phyloP scores from a whole-genome alignment of 2,329 filamentous ascomycete species.

The Aphanocladium album region DNA sequence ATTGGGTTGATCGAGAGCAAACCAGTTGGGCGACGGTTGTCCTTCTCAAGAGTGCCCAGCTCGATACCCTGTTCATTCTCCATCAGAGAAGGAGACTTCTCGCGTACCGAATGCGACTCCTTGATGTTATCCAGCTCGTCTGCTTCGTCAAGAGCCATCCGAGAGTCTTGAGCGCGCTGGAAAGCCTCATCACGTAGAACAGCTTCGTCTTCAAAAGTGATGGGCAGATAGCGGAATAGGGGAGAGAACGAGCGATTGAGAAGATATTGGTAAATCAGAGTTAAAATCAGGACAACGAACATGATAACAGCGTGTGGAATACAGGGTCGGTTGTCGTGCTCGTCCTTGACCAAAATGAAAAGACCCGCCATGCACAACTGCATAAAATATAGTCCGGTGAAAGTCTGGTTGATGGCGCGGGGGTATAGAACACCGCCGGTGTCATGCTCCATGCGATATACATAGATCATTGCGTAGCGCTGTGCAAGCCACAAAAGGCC shows the following conservation, averaged over 20 bases:
- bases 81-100: constrained; percentile 24
- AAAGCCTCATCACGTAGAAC: constrained; percentile 88
- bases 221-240: constrained; percentile 81
- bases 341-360: constrained; percentile 72
- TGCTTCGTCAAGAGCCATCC: constrained; percentile 58
- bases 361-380: constrained; percentile 84
- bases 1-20: constrained; percentile 37
- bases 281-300: constrained; percentile 69
- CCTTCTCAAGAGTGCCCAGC: constrained; percentile 33
- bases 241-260: constrained; percentile 81
- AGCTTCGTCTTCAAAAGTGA: constrained; percentile 93
- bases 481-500: constrained; percentile 88
- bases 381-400: constrained; percentile 92
- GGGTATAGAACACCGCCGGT: constrained; percentile 92
- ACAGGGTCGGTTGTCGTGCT: constrained; percentile 51
- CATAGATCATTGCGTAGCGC: constrained; percentile 94
- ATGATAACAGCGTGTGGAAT: constrained; percentile 77
- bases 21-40: constrained; percentile 17
- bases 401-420: constrained; percentile 88
- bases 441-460: constrained; percentile 82
- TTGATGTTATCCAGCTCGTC: constrained; percentile 41
- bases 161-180: constrained; percentile 67
- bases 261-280: constrained; percentile 70
- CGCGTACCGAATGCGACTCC: constrained; percentile 21
- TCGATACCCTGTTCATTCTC: constrained; percentile 31